Base-by-base conservation (phyloP, 2,329 filamentous ascomycete genomes). In the Penicillium sp. region DNA sequence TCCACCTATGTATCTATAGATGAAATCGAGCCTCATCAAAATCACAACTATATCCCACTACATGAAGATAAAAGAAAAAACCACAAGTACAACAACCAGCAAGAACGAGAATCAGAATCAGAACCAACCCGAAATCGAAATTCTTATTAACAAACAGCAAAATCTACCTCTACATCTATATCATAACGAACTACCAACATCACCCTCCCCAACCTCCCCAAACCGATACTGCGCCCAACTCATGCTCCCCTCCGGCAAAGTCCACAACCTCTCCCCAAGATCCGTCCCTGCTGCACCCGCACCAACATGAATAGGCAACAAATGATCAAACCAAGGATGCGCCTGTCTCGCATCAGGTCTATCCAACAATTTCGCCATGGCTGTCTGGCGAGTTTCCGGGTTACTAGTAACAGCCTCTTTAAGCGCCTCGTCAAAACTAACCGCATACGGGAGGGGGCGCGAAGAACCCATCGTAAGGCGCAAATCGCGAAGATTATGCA, bases 391-490 rank as follows among this genome's bases (percentile, higher is more conserved):
- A 51, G 74, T 72, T 32, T 67, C 73, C 21, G 75, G 70, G 50
- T 71, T 63, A 59, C 69, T 70, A 62, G 75, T 80, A 23, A 85
- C 84, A 0, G 85, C 86, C 17, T 87, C 82, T 60, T 85, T 84
- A 36, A 92, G 74, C 2, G 86, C 84, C 39, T 84, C 78, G 56
- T 93, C 84, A 61, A 91, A 91, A 45, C 78, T 82, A 29, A 78
- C 75, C 1, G 81, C 72, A 62, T 87, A 87, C 9, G 84, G 80
- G 61, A 84, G 55, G 0, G 82, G 79, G 8, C 60, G 62, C 9
- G 75, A 69, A 39, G 76, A 69, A 7, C 75, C 77, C 58, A 76
- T 74, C 12, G 73, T 68, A 61, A 76, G 74, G 15, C 72, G 72
- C 60, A 83, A 44, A 56, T 88, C 83, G 1, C 82, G 77, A 29